phyloP scores from a whole-genome alignment of 2,329 filamentous ascomycete genomes.

The Xylariaceae sp. region DNA sequence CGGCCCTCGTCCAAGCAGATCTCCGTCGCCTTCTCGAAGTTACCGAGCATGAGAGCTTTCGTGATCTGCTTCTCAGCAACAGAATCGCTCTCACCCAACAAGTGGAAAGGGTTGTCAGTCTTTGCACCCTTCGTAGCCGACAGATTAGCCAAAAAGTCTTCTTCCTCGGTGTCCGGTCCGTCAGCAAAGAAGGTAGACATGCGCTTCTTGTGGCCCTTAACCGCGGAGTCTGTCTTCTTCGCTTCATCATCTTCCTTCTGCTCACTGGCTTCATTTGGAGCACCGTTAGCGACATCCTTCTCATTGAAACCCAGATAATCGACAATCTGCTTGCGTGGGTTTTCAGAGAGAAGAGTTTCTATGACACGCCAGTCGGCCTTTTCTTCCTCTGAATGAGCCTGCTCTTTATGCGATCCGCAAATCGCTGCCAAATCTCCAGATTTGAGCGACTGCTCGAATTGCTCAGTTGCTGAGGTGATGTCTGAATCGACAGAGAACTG shows the following conservation, averaged over 20 bases:
- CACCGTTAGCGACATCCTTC: conserved; percentile 51
- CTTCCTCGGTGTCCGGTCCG: conserved; percentile 59
- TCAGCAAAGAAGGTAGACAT: conserved; percentile 78
- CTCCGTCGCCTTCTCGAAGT: conserved; percentile 85
- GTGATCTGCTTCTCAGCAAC: conserved; percentile 82
- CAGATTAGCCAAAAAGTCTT: conserved; percentile 81
- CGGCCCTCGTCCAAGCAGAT: conserved; percentile 83
- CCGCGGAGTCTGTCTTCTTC: conserved; percentile 40
- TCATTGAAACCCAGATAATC: conserved; percentile 85
- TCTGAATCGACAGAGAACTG: conserved; percentile 85
- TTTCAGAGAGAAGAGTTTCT: conserved; percentile 76
- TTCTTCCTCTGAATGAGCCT: conserved; percentile 79
- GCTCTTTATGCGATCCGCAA: conserved; percentile 70
- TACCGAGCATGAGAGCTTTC: conserved; percentile 77
- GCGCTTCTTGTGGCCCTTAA: conserved; percentile 48
- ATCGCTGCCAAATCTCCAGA: conserved; percentile 72
- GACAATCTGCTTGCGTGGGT: conserved; percentile 78
- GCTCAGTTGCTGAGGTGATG: conserved; percentile 76
- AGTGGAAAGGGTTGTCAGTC: conserved; percentile 89
- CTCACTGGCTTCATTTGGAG: conserved; percentile 32
- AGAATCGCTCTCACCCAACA: conserved; percentile 79
- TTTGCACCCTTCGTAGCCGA: conserved; percentile 85
- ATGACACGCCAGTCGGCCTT: conserved; percentile 96
- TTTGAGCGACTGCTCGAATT: conserved; percentile 78
- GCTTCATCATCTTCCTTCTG: conserved; percentile 38